Base-by-base conservation (phyloP, 2,329 filamentous ascomycete genomes). In the Xylaria sp. region DNA sequence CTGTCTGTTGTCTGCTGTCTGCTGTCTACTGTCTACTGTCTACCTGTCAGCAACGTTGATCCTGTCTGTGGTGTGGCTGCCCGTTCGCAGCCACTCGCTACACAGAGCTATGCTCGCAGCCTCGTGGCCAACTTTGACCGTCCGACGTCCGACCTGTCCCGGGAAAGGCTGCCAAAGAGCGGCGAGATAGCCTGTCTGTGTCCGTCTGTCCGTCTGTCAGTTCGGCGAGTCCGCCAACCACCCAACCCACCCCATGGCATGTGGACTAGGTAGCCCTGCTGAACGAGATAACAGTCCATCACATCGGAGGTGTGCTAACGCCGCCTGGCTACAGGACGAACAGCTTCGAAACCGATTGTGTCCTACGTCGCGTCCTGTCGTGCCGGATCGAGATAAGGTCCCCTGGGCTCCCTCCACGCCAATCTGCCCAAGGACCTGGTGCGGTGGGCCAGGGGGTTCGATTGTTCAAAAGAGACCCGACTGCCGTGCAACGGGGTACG, bases 401-500 rank as follows among this genome's bases (percentile, higher is more conserved):
- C 47, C 54, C 25, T 33, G 49, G 52, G 54, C 60, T 29, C 44
- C 63, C 65, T 67, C 60, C 49, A 31, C 37, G 35, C 51, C 54
- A 23, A 65, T 51, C 46, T 37, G 31, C 46, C 52, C 52, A 37
- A 48, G 52, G 60, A 57, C 60, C 61, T 62, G 57, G 38, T 40
- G 52, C 40, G 29, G 54, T 58, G 55, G 31, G 38, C 35, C 55
- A 60, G 52, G 44, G 48, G 37, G 61, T 61, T 66, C 65, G 62
- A 69, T 61, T 62, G 60, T 66, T 66, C 63, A 52, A 23, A n/a
- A 68, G 68, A 66, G 62, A 71, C 66, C 63, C 62, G 62, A 63
- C 67, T 67, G 71, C 61, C 58, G 72, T 74, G 72, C 64, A 68
- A 74, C 73, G 44, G 29, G 46, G 56, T 41, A 71, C 66, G 57